Conservation (phyloP, 345 rosid genomes). For the Gossypioides kirkii region DNA sequence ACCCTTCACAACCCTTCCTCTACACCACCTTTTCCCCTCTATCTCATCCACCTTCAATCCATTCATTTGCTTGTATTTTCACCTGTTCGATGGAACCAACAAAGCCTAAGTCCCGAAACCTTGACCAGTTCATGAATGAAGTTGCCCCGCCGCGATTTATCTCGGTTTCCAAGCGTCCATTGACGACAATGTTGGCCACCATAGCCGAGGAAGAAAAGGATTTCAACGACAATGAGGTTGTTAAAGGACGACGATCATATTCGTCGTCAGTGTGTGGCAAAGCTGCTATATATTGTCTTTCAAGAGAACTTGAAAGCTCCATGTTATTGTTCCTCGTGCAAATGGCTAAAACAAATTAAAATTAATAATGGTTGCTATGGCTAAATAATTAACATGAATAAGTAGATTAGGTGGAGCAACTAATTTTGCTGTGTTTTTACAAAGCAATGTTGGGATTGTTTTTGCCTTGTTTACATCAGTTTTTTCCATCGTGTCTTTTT, state of each 20-base stretch:
- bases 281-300: background rate
- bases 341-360: background rate
- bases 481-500: background rate
- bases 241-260: background rate
- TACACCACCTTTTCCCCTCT: background rate
- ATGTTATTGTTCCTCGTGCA: background rate
- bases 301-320: background rate
- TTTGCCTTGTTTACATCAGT: constrained; percentile 15
- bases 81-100: constrained; percentile 6
- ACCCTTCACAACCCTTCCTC: background rate
- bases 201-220: constrained; percentile 47
- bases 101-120: constrained; percentile 20
- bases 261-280: background rate
- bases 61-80: background rate
- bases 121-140: constrained; percentile 36
- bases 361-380: background rate
- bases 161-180: constrained; percentile 34
- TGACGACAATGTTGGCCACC: constrained; percentile 37
- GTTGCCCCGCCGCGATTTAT: constrained; percentile 45
- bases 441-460: background rate
- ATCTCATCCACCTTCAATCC: background rate
- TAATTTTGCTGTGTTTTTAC: background rate
- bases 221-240: background rate
- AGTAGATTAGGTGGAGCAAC: constrained; percentile 11
- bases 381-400: background rate